These are phyloP conservation scores for Salix udensis DNA, from an alignment of 345 rosid genomes.

Conservation along the genomic window DNA sequence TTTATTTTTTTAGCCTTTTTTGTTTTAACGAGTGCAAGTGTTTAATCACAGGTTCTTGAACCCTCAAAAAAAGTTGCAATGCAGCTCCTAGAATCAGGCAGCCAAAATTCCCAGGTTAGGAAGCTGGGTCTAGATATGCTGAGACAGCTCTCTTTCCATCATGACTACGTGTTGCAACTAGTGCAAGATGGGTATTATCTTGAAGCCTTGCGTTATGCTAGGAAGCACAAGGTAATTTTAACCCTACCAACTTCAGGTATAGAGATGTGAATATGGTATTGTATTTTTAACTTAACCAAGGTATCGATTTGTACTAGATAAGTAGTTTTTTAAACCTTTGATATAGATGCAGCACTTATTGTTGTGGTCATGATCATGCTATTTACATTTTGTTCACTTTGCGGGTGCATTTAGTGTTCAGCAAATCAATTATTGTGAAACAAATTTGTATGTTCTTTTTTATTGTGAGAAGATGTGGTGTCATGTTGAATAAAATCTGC, in stretches of 20 bases:
- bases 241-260: not conserved
- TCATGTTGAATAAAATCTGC: not conserved
- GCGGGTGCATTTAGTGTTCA: not conserved
- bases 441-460: not conserved
- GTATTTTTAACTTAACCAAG: not conserved
- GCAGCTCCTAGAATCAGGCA: constrained; percentile 78
- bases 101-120: constrained; percentile 60
- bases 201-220: constrained; percentile 81
- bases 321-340: not conserved
- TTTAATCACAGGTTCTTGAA: constrained; percentile 65
- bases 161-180: constrained; percentile 64
- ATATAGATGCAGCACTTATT: not conserved
- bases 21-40: constrained; percentile 6
- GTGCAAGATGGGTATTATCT: constrained; percentile 88
- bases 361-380: not conserved
- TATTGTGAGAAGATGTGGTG: not conserved
- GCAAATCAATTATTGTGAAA: not conserved
- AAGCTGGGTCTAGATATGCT: constrained; percentile 91
- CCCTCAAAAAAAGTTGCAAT: constrained; percentile 95
- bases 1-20: not conserved
- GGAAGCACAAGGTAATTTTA: constrained; percentile 75
- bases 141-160: constrained; percentile 84
- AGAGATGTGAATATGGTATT: not conserved
- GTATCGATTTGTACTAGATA: not conserved
- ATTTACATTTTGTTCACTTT: not conserved